Conservation (phyloP, 2,329 filamentous ascomycete species). For the Sclerotinia minor region DNA sequence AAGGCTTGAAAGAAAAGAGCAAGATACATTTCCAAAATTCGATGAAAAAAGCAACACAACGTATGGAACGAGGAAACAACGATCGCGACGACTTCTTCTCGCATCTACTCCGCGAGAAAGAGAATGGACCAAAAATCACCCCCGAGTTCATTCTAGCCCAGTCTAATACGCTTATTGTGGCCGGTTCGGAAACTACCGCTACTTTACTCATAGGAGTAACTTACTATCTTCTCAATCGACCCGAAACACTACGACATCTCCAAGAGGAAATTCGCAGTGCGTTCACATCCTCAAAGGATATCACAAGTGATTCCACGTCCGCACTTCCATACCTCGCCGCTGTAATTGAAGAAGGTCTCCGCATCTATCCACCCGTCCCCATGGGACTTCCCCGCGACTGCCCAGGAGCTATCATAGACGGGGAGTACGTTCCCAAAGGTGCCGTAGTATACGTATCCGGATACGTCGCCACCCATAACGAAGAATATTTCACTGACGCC, state of each 20-base stretch:
- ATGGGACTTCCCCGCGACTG: constrained; percentile 17
- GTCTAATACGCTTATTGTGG: constrained; percentile 18
- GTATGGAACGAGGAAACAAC: constrained; percentile 17
- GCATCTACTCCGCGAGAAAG: constrained; percentile 14
- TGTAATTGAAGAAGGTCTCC: constrained; percentile 25
- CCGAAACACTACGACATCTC: background rate
- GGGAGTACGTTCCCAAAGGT: constrained; percentile 6
- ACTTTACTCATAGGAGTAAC: constrained; percentile 14
- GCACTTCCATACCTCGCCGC: constrained; percentile 16
- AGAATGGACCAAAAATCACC: constrained; percentile 22
- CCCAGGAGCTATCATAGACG: constrained; percentile 18
- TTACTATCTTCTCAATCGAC: constrained; percentile 17
- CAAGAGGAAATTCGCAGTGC: background rate
- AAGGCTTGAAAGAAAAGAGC: constrained; percentile 15
- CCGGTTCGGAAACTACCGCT: constrained; percentile 20
- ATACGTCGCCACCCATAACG: background rate
- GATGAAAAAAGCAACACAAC: constrained; percentile 20
- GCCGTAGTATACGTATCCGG: constrained; percentile 6
- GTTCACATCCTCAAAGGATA: background rate
- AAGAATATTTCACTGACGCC: constrained; percentile 11
- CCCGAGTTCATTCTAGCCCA: constrained; percentile 15
- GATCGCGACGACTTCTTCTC: constrained; percentile 25
- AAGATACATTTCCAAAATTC: constrained; percentile 9
- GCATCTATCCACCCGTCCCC: constrained; percentile 20
- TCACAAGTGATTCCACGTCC: constrained; percentile 17